Conservation (phyloP, 805 yeast species). For the Cephaloascus fragrans region DNA sequence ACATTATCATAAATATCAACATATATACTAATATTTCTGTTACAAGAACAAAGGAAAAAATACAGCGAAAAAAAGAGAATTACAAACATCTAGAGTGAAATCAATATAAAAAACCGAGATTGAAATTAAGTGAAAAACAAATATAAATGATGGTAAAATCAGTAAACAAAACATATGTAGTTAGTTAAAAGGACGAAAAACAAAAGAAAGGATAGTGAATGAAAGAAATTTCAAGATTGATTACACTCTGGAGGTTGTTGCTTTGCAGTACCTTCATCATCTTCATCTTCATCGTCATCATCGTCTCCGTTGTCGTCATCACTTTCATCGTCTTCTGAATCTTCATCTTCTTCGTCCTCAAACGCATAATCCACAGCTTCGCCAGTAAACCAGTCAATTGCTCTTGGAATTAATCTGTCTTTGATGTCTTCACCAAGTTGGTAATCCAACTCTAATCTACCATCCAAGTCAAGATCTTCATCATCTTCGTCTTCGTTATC, state of each 20-base stretch:
- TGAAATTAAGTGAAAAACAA: too few relatives aligned
- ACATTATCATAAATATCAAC: too few relatives aligned
- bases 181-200: too few relatives aligned
- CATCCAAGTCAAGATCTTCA: constrained; percentile 69
- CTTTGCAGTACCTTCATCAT: constrained; percentile 43
- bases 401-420: constrained; percentile 92
- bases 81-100: too few relatives aligned
- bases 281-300: constrained; percentile 53
- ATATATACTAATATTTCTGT: too few relatives aligned
- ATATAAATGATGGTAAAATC: too few relatives aligned
- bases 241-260: constrained; percentile 72
- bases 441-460: constrained; percentile 82
- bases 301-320: constrained; percentile 57
- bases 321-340: constrained; percentile 47
- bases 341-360: constrained; percentile 52
- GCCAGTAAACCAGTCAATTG: constrained; percentile 98
- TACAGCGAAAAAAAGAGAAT: too few relatives aligned
- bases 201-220: too few relatives aligned
- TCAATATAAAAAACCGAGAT: too few relatives aligned
- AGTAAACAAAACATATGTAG: too few relatives aligned
- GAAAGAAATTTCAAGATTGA: too few relatives aligned
- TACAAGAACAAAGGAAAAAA: too few relatives aligned
- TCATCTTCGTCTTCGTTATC: constrained; percentile 40
- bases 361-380: constrained; percentile 74
- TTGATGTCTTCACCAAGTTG: constrained; percentile 94